phyloP scores from a whole-genome alignment of 2,329 filamentous ascomycete genomes.

The Coniochaeta hoffmannii region DNA sequence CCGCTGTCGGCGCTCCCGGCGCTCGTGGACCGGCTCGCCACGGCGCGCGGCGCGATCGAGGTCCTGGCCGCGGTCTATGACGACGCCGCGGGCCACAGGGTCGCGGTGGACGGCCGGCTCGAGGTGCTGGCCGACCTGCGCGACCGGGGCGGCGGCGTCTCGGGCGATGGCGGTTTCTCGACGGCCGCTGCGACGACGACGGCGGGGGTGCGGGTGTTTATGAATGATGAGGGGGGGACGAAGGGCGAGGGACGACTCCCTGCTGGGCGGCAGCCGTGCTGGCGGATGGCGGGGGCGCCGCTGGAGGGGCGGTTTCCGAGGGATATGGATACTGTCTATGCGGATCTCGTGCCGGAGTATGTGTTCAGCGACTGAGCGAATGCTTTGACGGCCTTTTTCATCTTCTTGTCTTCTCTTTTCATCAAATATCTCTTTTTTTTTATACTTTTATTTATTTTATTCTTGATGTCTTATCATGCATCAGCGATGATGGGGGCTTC shows the following conservation, averaged over 20 bases:
- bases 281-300: slow-evolving; percentile 13
- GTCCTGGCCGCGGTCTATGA: slow-evolving; percentile 53
- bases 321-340: slow-evolving; percentile 16
- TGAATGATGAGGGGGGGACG: slow-evolving; percentile 1
- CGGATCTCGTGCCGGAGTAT: not conserved
- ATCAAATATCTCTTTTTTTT: not conserved
- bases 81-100: slow-evolving; percentile 42
- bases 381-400: not conserved
- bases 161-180: not conserved
- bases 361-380: not conserved
- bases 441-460: not conserved
- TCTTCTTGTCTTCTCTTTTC: not conserved
- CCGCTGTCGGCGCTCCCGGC: slow-evolving; percentile 40
- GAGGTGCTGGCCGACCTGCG: slow-evolving; percentile 25
- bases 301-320: slow-evolving; percentile 13
- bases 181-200: not conserved
- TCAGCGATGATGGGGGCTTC: not conserved
- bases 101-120: slow-evolving; percentile 34
- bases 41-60: slow-evolving; percentile 46
- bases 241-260: not conserved
- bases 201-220: slow-evolving; percentile 9
- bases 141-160: slow-evolving; percentile 15
- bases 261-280: slow-evolving; percentile 5
- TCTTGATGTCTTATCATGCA: not conserved
- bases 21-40: slow-evolving; percentile 45